Base-by-base conservation (phyloP, 2,329 filamentous ascomycete species). In the Claviceps digitariae region DNA sequence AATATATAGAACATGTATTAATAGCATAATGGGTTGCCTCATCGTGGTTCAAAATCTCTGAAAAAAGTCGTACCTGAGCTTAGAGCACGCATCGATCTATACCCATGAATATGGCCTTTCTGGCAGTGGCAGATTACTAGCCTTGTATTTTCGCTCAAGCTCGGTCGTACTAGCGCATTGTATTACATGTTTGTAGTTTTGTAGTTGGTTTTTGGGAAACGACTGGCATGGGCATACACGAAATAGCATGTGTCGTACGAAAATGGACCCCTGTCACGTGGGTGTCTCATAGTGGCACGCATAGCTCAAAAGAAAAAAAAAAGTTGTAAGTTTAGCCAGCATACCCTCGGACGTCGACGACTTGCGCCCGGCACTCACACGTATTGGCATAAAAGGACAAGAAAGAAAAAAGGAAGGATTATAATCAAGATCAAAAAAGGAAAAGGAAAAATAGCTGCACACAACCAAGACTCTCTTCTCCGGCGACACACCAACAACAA, bases 301-400 rank as follows among this genome's bases (percentile, higher is more conserved):
- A 20, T 15, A 27, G 17, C 47, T 8, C 20, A 21, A 27, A 20
- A 46, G n/a, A 50, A 51, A 45, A 52, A 63, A 63, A 66, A 66
- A 62, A 59, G 59, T 59, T 63, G 60, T 64, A 66, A 63, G 60
- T 64, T 53, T n/a, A 20, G 36, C 17, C 36, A 38, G 17, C 36
- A 38, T 38, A 38, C 17, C 34, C 15, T n/a, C 36, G 36, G 17
- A 17, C 17, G 36, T n/a, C 36, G 8, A 38, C 36, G 17, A 38
- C 36, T 38, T n/a, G 36, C 36, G 36, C 15, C 36, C 15, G 5
- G 34, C 27, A 29, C 4, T 29, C 8, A 29, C 27, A 36, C 34
- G 34, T 15, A 36, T 36, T 36, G 10, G 34, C 34, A n/a, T 5
- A n/a, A 8, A n/a, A 17, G 36, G 8, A 38, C 15, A 4, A 38